Base-by-base conservation (phyloP, 2,329 filamentous ascomycete species). In the Didymella glomerata region DNA sequence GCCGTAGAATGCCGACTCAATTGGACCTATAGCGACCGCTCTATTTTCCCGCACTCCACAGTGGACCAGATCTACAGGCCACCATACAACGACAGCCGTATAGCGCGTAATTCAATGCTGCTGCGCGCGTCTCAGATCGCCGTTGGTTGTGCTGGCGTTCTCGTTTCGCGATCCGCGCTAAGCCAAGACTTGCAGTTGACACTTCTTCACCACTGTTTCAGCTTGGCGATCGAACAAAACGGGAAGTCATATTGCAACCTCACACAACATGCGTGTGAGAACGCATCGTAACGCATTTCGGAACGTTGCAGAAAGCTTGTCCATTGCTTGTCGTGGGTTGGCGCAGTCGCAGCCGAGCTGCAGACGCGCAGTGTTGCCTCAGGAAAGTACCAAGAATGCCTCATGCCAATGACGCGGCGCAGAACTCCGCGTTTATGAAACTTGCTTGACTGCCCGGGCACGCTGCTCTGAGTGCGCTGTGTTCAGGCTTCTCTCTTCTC, bases 181-280 rank as follows among this genome's bases (percentile, higher is more conserved):
- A 62, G 63, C 65, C 63, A 71, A 67, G 69, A 64, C 63, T 60
- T 65, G 65, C 61, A 38, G 64, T 62, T 65, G 59, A 60, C 61
- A 62, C 48, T 50, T 58, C 66, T 68, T 67, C 73, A 76, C 73
- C 68, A 74, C 50, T 63, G 72, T 75, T 75, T 75, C 65, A 73
- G 64, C 71, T 76, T 74, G 71, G 71, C 71, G 68, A 68, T 68
- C 66, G 63, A 70, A 65, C 68, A 58, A 49, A 57, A 67, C 55
- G 36, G 36, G 36, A 18, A 18, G 4, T 40, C 36, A 40, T 40
- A 40, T 24, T 50, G 40, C 38, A 24, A 62, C 57, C 54, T 74
- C 70, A 75, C 55, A 71, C 72, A 64, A 6, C 25, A 24, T 46
- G 13, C 25, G 50, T 59, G 18, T 50, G 40, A 50, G 41, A 44